Evolutionary conservation across 1,284 basidiomycete species (phyloP).

Genomic region (Tilletia walkeri): DNA sequence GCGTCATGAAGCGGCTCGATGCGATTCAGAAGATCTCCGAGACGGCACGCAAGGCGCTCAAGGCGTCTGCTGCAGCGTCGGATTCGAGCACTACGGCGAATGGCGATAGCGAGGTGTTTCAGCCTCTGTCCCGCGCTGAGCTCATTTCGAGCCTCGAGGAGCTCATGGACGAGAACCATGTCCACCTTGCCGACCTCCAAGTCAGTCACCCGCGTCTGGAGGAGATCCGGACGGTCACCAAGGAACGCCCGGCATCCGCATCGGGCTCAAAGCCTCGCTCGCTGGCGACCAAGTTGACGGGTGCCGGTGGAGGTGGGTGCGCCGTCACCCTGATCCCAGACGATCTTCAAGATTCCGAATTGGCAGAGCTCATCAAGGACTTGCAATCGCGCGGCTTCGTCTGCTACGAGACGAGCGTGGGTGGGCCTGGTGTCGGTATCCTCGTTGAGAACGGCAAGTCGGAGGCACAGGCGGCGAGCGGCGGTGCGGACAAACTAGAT

Average conservation of each 20-base stretch:
- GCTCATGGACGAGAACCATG: conserved; percentile 80
- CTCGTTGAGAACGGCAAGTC: conserved; percentile 58
- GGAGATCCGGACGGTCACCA: conserved; percentile 71
- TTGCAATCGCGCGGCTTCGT: conserved; percentile 66
- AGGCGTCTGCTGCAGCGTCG: not conserved
- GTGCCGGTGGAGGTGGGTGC: conserved; percentile 97
- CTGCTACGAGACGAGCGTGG: conserved; percentile 86
- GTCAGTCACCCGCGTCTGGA: conserved; percentile 90
- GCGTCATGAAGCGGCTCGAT: conserved; percentile 34
- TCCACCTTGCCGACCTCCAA: conserved; percentile 78
- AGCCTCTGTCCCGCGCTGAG: not conserved
- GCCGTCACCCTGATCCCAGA: conserved; percentile 93
- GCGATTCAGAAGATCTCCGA: conserved; percentile 39
- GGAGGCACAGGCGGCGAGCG: not conserved
- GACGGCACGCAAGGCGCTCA: conserved; percentile 37
- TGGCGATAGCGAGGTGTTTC: not conserved
- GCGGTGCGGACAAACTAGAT: not conserved
- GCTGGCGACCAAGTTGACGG: conserved; percentile 92
- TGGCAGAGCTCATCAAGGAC: conserved; percentile 29
- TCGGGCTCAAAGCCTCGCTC: conserved; percentile 44
- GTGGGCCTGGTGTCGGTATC: conserved; percentile 86
- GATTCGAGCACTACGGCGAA: not conserved
- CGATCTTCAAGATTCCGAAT: conserved; percentile 58
- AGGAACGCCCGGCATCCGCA: not conserved
- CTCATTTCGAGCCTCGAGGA: conserved; percentile 29